Evolutionary conservation across 2,329 filamentous ascomycete species (phyloP), one percentile per base, ranked within the genome.

Genomic region (Fusarium burgessii): DNA sequence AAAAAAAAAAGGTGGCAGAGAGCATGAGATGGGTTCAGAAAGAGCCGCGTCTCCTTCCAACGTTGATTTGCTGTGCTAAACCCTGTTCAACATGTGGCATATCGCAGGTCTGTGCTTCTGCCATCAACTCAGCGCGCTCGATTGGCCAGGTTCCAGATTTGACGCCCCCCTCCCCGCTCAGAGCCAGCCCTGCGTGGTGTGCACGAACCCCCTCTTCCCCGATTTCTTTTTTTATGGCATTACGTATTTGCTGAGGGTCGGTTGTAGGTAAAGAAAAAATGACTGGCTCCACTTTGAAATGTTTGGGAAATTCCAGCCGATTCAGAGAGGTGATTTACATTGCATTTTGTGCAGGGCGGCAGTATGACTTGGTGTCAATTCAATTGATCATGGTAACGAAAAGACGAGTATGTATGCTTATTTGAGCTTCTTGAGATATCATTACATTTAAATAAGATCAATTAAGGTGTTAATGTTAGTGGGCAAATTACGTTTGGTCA

Each of bases 61-160:
- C 57, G 49, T 56, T 51, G 20, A 49, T 62, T 60, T 33, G 32
- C 33, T 41, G 40, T n/a, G 38, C 20, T 50, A 57, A 78, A 75
- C 77, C 77, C 71, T 78, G 77, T 68, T 66, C 66, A 66, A 77
- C 77, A 78, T 78, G 77, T 78, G 77, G 77, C 72, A 68, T 67
- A 51, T 35, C 23, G 40, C 35, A 59, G 64, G 58, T 57, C 71
- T 58, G 74, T 77, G 76, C 77, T 73, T 67, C 35, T n/a, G 27
- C 12, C 41, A 27, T 36, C 32, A 17, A 17, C 11, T 41, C 2
- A 8, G 17, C 15, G 25, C 18, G 13, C 20, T 17, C 18, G 10
- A 62, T 67, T 67, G 64, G 63, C 14, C 41, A 25, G 41, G 9
- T 12, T 7, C 3, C 6, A 50, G 9, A 32, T 12, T 25, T 12